Conservation (phyloP, 2,329 filamentous ascomycete genomes). For the Botrytis medusae region DNA sequence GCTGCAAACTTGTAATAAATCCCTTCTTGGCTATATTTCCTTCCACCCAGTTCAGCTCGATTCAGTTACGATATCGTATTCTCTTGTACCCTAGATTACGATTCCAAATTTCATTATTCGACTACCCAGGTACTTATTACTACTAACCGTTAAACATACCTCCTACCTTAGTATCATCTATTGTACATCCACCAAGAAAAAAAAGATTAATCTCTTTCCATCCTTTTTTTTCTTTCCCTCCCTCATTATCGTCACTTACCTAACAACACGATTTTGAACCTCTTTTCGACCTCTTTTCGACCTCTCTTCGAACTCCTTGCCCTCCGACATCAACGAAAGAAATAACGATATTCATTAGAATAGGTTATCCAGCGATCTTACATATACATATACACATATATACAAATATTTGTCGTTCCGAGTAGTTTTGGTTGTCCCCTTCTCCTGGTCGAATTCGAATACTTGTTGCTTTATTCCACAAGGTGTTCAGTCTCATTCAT, state of each 20-base stretch:
- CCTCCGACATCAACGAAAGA: neutral
- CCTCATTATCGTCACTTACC: conserved; percentile 1
- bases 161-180: neutral
- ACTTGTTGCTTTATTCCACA: neutral
- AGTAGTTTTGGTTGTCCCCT: neutral
- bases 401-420: neutral
- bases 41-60: neutral
- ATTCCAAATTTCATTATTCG: conserved; percentile 4
- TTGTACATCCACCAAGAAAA: neutral
- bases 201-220: conserved; percentile 8
- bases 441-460: neutral
- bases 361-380: neutral
- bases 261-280: neutral
- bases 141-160: conserved; percentile 1
- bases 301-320: neutral
- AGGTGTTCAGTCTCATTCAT: neutral
- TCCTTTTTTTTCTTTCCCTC: neutral
- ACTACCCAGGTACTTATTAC: neutral
- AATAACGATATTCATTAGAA: neutral
- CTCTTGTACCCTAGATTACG: neutral
- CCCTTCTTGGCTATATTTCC: neutral
- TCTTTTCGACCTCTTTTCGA: neutral
- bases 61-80: neutral
- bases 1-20: neutral
- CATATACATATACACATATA: neutral